These are phyloP conservation scores for Syzygium aqueum DNA, from an alignment of 345 rosid species.

Conservation along the genomic window DNA sequence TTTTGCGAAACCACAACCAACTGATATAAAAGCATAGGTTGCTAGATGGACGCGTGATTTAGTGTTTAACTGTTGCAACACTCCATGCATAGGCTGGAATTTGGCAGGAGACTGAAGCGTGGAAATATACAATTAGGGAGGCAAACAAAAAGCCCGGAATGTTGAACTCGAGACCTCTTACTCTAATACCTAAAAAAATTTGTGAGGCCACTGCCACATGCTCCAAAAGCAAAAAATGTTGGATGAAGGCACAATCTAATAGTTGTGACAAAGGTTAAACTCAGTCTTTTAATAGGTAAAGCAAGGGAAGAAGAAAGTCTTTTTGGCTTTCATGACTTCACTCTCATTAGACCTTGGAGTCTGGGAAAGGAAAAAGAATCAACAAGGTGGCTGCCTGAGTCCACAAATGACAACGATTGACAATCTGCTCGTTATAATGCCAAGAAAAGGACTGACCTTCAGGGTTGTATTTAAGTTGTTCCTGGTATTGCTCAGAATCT, in stretches of 20 bases:
- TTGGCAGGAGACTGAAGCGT: neutral
- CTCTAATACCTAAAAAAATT: neutral
- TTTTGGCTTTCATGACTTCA: neutral
- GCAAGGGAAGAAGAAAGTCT: neutral
- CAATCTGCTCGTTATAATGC: neutral
- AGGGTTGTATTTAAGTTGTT: slow-evolving; percentile 85
- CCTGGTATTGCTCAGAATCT: slow-evolving; percentile 92
- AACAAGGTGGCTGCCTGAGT: neutral
- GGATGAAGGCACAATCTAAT: neutral
- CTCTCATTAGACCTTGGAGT: neutral
- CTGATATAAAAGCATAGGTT: neutral
- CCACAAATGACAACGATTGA: neutral
- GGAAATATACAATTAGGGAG: neutral
- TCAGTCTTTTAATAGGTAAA: neutral
- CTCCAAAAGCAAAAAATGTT: neutral
- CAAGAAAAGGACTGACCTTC: slow-evolving; percentile 37
- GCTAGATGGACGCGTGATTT: neutral
- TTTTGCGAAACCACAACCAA: neutral
- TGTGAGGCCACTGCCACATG: neutral
- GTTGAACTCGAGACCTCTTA: neutral
- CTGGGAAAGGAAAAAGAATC: neutral
- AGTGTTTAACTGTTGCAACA: neutral
- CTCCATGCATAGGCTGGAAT: neutral
- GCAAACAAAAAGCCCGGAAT: neutral
- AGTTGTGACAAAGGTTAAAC: neutral